A percentile compares a stretch with the other conserved stretches of the same genome.
These are phyloP conservation scores for Boletus pseudo-olivaceus DNA, from an alignment of 768 basidiomycete species.

Conservation along the genomic window DNA sequence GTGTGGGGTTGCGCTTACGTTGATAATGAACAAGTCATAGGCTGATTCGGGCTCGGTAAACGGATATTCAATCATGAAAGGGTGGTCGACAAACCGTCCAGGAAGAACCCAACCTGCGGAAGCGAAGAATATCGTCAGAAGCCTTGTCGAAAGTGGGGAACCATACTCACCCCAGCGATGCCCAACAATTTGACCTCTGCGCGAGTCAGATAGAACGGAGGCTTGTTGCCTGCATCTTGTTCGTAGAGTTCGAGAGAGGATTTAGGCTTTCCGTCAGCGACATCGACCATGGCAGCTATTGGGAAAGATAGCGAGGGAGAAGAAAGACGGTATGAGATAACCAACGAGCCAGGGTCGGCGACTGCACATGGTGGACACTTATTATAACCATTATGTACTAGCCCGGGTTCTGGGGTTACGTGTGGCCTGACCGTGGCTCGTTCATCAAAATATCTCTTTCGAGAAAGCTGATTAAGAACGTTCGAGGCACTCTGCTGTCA, in stretches of 20 bases:
- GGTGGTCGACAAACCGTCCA: slow-evolving; percentile 50
- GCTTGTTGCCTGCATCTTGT: slow-evolving; percentile 27
- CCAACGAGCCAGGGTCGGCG: not conserved
- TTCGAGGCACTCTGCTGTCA: not conserved
- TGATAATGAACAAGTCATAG: slow-evolving; percentile 71
- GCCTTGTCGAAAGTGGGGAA: not conserved
- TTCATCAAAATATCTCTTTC: not conserved
- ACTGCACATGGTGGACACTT: not conserved
- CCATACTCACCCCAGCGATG: slow-evolving; percentile 52
- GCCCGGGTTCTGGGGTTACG: not conserved
- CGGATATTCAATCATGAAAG: not conserved
- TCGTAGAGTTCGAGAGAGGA: slow-evolving; percentile 28
- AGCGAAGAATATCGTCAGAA: not conserved
- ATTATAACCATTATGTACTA: slow-evolving; percentile 2
- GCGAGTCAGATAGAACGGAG: slow-evolving; percentile 38
- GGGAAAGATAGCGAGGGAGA: not conserved
- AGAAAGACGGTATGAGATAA: not conserved
- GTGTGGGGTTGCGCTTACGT: slow-evolving; percentile 36
- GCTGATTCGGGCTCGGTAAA: slow-evolving; percentile 37
- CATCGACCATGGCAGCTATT: slow-evolving; percentile 9
- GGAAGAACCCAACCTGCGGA: slow-evolving; percentile 61
- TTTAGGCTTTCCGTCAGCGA: not conserved
- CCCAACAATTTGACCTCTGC: slow-evolving; percentile 58
- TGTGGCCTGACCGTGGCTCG: not conserved
- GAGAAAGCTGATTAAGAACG: slow-evolving; percentile 10